Conservation (phyloP, 176 grass and related monocot species). For the Tuctoria greenei region DNA sequence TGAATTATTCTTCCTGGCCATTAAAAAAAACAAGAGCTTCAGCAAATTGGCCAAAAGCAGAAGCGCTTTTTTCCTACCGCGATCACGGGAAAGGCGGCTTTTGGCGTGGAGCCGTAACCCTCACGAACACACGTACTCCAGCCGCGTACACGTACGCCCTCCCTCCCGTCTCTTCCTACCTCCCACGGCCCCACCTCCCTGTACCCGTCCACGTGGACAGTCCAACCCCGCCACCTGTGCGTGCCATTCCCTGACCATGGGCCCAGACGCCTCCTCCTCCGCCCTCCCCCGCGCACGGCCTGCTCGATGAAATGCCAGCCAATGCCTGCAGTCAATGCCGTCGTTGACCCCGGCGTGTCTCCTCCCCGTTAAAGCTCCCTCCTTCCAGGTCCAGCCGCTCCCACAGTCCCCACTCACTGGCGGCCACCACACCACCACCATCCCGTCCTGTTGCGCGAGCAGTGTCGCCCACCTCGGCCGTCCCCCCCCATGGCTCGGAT, state of each 20-base stretch:
- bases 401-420: conserved; percentile 31
- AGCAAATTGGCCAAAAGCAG: no score
- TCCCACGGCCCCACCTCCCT: no score
- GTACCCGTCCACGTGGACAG: background rate
- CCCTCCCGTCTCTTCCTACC: background rate
- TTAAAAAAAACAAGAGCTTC: no score
- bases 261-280: background rate
- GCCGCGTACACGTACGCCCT: background rate
- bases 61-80: no score
- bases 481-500: background rate
- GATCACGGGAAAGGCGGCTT: conserved; percentile 15
- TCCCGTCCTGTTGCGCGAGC: conserved; percentile 31
- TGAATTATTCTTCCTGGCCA: no score
- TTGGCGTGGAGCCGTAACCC: conserved; percentile 20
- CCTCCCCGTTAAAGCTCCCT: background rate
- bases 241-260: background rate
- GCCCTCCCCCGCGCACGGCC: conserved; percentile 11
- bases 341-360: conserved; percentile 23
- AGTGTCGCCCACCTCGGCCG: conserved; percentile 46
- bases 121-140: background rate
- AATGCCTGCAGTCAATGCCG: conserved; percentile 12
- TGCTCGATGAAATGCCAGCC: conserved; percentile 47
- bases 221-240: background rate
- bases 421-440: no score
- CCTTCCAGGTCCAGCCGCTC: conserved; percentile 28